Base-by-base conservation (phyloP, 768 basidiomycete genomes). In the Agrocybe pediades region DNA sequence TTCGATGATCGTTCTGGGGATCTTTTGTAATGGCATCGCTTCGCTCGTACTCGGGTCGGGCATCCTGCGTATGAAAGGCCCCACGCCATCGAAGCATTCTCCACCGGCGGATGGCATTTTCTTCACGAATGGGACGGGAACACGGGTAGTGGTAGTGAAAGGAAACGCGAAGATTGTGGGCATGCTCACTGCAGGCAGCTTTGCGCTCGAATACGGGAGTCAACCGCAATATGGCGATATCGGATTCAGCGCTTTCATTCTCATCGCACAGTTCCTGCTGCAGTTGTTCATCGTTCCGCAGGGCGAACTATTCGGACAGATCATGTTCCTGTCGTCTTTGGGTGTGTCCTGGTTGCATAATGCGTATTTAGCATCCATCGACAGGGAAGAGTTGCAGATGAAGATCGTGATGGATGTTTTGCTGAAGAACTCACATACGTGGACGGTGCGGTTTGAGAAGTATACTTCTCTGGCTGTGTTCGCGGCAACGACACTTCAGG, bases 201-300 rank as follows among this genome's bases (percentile, higher is more conserved):
- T 49, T 27, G 23, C 42, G n/a, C 27, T 60, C n/a, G 27, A 29
- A 3, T 60, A 54, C 27, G 21, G 24, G 7, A 39, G 39, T 46
- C 52, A 48, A 17, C 52, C 55, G 4, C 19, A 46, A 17, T 53
- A 60, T 17, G 49, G 51, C 29, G 19, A 43, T 8, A 56, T 60
- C 49, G 59, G 59, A 8, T 43, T 49, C 21, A 50, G 55, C 41
- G 45, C 55, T 17, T 46, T 60, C 17, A 9, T 39, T 27, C 59
- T 60, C 20, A 43, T 49, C 19, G 16, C 50, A 9, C 59, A 60
- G 16, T 56, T 54, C 19, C 46, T 60, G 17, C 42, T 50, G 9
- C 59, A 60, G n/a, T 42, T 60, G 16, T 51, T 60, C 41, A 52
- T 60, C 41, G 40, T 60, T 40, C 59, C 55, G 6, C 52, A 51